Base-by-base conservation (phyloP, 108 stramenopile genomes). In the Fistulifera solaris region DNA sequence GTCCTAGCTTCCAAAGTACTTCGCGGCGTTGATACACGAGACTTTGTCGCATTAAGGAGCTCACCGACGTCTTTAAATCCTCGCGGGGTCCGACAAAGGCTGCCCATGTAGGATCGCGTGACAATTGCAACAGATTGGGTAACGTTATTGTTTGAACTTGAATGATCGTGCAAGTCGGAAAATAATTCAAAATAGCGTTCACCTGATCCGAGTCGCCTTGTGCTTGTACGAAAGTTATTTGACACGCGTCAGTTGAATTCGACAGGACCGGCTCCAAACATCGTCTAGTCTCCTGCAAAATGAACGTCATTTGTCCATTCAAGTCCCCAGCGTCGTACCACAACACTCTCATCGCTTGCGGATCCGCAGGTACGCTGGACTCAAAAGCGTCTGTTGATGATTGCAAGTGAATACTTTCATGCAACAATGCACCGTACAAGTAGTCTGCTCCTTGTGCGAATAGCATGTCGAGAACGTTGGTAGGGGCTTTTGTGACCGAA, bases 1-100 rank as follows among this genome's bases (percentile, higher is more conserved):
- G 50, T 27, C 50, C 50, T 12, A 51, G 18, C 22, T 51, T 51
- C 50, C 50, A 51, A 23, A 28, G 3, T 6, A 22, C 50, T n/a
- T 27, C 50, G 23, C 50, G 50, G 50, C 50, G 50, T 23, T 21
- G 21, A 21, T 8, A 45, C 44, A 19, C 44, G 7, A 45, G 6
- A 17, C 44, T 3, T 17, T 45, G 7, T 5, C 16, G 44, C 44
- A 45, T 8, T 11, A 45, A 45, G 6, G 4, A 4, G 19, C 44
- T 17, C 11, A 45, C 44, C 7, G 21, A 11, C 40, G 40, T 40
- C 11, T 14, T 11, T 13, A 14, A 11, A 17, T 17, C 16, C 7
- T 19, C 5, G 44, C 6, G 44, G 16, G 44, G 44, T 19, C 44
- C 44, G 44, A 45, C 31, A 35, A 35, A 35, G 31, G 31, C 31